Base-by-base conservation (phyloP, 2,329 filamentous ascomycete species). In the Neurospora crassa region DNA sequence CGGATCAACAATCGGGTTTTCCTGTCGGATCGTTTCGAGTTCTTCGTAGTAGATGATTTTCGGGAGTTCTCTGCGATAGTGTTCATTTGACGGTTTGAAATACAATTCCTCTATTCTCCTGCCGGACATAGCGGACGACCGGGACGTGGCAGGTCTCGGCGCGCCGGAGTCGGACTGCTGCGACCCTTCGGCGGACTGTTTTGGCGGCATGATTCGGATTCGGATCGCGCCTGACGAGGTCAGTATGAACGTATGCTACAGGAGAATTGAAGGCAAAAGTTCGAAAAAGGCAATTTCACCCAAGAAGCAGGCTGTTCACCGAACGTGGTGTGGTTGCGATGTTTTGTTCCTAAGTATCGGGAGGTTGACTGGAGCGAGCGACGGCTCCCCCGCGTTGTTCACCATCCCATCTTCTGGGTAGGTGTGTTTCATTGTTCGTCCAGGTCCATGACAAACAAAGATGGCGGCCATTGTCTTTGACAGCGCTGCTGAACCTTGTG, bases 11-110 rank as follows among this genome's bases (percentile, higher is more conserved):
- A 75, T 70, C 0, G 74, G 74, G 6, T 37, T 12, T 1, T 71
- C 67, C 11, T 71, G 71, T 6, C 42, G 40, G 68, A 76, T 75
- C 14, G 68, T 73, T 14, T 75, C 29, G 42, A 76, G 73, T 12
- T 75, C 74, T 0, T 53, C 14, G n/a, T 73, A 72, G 67, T 69
- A 74, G 6, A 53, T 53, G 20, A 47, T 12, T 47, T 47, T 47
- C n/a, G n/a, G 43, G n/a, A 47, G 43, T 12, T 20, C 43, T 47
- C 10, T 47, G 43, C n/a, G n/a, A 47, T 47, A 20, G 5, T 12
- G n/a, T 47, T 6, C 43, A 47, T 47, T 47, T 12, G 3, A 10
- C 43, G 43, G 43, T 5, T 47, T 47, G 43, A 1, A 12, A 20
- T 20, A 47, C 1, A 29, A 4, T 53, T 29, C 12, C 20, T 53